Base-by-base conservation (phyloP, 768 basidiomycete species). In the Suillus cothurnatus region DNA sequence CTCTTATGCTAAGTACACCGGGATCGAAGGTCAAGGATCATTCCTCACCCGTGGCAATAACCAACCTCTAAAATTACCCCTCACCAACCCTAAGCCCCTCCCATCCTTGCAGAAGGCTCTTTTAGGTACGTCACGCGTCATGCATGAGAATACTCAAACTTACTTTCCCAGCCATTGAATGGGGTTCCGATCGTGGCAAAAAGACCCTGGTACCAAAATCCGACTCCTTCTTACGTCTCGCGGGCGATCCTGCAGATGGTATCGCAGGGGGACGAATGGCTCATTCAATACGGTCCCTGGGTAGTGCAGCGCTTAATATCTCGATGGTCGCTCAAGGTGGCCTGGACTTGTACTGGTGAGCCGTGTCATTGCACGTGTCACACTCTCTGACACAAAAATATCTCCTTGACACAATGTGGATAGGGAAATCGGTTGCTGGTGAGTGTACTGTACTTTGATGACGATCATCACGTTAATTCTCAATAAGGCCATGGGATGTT, bases 321-420 rank as follows among this genome's bases (percentile, higher is more conserved):
- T 85, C 86, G 4, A 81, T 92, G 76, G 94, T 97, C 9, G 96
- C 97, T 4, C 90, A 94, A 73, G 97, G 97, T 32, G 88, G 88
- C 17, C 74, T 95, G 60, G 95, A 97, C 71, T 73, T 95, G 66
- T 97, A 94, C 71, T 95, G 94, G 94, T 92, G 68, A 66, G 84
- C 75, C 32, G 61, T 64, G 3, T 28, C 11, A 41, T 12, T 59
- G 19, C 5, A 21, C 7, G 6, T 28, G 12, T 21, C 3, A 63
- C 31, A 23, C 52, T 53, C 21, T 36, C n/a, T 15, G 6, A 38
- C 47, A 55, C 31, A 12, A 41, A 28, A 41, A 56, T 34, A 23
- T 56, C 73, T 47, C 68, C 23, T 6, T 39, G 32, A 12, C 26
- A 9, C 6, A 23, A 56, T 21, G 38, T 47, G 21, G 9, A 26